Percentiles rank a stretch among this genome's conserved stretches.
These are phyloP conservation scores for Leishmania gerbilli DNA, from an alignment of 208 protist genomes.

Conservation along the genomic window DNA sequence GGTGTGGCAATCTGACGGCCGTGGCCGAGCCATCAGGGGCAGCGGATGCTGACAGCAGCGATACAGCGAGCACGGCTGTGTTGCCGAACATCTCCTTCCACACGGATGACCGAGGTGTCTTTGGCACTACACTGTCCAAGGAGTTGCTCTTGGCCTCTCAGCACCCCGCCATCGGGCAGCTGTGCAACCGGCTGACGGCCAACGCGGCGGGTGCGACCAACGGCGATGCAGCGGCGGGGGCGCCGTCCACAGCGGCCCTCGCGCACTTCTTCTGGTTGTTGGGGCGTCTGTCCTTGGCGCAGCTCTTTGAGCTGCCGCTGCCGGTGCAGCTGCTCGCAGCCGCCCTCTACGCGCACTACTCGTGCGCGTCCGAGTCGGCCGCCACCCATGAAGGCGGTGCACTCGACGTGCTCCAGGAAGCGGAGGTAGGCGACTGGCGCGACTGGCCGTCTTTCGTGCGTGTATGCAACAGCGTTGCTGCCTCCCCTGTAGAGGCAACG, in stretches of 20 bases:
- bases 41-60: not conserved
- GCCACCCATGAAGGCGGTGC: not conserved
- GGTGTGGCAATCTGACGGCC: not conserved
- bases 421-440: conserved; percentile 5
- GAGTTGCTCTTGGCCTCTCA: conserved; percentile 57
- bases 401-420: not conserved
- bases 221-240: not conserved
- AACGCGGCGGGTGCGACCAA: not conserved
- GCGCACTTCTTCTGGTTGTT: conserved; percentile 44
- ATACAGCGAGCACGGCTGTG: not conserved
- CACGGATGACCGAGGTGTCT: conserved; percentile 89
- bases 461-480: conserved; percentile 1
- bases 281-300: conserved; percentile 48
- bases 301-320: conserved; percentile 63
- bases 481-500: not conserved
- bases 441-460: conserved; percentile 31
- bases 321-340: conserved; percentile 43
- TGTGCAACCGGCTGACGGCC: conserved; percentile 1
- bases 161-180: conserved; percentile 35
- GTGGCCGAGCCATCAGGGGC: not conserved
- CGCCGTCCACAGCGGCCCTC: conserved; percentile 1
- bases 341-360: not conserved
- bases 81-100: conserved; percentile 72
- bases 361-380: not conserved
- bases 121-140: conserved; percentile 60